Evolutionary conservation across 805 yeast species (phyloP).

Genomic region (Cyberlindnera saturnus): DNA sequence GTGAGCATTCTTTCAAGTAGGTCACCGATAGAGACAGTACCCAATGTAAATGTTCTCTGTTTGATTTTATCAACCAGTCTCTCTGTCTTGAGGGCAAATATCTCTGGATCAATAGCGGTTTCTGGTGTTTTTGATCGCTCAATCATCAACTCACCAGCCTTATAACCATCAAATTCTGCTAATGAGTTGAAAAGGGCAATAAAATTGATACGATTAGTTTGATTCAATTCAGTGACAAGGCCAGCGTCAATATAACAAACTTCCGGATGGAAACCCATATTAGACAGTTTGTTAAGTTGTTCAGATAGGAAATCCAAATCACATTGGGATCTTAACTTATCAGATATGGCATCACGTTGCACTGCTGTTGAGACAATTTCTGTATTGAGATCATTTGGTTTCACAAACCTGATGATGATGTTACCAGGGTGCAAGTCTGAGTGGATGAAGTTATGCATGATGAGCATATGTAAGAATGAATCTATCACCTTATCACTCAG

Average conservation of each 20-base stretch:
- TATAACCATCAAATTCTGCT: slow-evolving; percentile 88
- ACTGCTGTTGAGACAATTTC: slow-evolving; percentile 20
- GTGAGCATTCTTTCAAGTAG: slow-evolving; percentile 76
- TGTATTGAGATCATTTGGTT: slow-evolving; percentile 31
- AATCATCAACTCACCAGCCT: slow-evolving; percentile 93
- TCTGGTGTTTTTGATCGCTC: slow-evolving; percentile 94
- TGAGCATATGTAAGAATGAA: slow-evolving; percentile 88
- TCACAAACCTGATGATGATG: slow-evolving; percentile 68
- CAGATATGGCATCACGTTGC: slow-evolving; percentile 21
- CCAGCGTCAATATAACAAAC: slow-evolving; percentile 92
- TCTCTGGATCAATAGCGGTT: slow-evolving; percentile 76
- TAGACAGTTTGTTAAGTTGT: slow-evolving; percentile 39
- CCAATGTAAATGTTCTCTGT: slow-evolving; percentile 84
- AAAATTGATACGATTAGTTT: slow-evolving; percentile 72
- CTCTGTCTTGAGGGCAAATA: slow-evolving; percentile 85
- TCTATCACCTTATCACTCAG: slow-evolving; percentile 80
- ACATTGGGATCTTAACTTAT: slow-evolving; percentile 10
- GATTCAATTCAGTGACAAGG: slow-evolving; percentile 81
- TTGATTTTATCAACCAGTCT: slow-evolving; percentile 75
- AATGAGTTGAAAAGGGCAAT: slow-evolving; percentile 84
- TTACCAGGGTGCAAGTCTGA: slow-evolving; percentile 98
- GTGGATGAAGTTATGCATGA: slow-evolving; percentile 89
- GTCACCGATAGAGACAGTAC: slow-evolving; percentile 89
- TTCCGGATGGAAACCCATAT: slow-evolving; percentile 70
- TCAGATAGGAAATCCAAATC: slow-evolving; percentile 38